Conservation (phyloP, 2,329 filamentous ascomycete genomes). For the Ophiostoma quercus region DNA sequence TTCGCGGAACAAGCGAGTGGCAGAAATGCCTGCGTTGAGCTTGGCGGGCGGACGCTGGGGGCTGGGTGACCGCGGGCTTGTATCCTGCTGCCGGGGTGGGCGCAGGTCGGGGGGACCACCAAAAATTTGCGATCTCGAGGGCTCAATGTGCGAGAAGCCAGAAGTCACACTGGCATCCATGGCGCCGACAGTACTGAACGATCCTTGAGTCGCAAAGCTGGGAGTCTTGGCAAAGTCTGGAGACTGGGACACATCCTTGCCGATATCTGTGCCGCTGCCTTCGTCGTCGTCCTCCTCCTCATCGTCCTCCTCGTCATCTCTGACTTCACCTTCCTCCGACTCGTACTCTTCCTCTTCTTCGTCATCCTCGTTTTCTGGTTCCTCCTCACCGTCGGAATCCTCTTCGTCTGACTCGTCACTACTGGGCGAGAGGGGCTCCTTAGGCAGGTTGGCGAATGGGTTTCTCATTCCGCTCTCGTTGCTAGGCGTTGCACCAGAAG, state of each 20-base stretch:
- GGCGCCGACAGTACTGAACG: slow-evolving; percentile 44
- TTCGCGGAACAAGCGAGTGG: slow-evolving; percentile 46
- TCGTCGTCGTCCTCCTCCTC: slow-evolving; percentile 48
- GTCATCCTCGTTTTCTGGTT: slow-evolving; percentile 34
- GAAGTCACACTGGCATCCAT: slow-evolving; percentile 44
- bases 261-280: slow-evolving; percentile 60
- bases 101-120: slow-evolving; percentile 54
- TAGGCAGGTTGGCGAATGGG: slow-evolving; percentile 27
- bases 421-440: slow-evolving; percentile 25
- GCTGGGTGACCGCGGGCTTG: slow-evolving; percentile 68
- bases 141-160: slow-evolving; percentile 43
- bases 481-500: slow-evolving; percentile 18
- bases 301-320: slow-evolving; percentile 33
- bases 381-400: slow-evolving; percentile 28
- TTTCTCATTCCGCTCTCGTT: slow-evolving; percentile 1
- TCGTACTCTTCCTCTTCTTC: slow-evolving; percentile 48
- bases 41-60: slow-evolving; percentile 46
- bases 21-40: slow-evolving; percentile 7
- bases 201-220: slow-evolving; percentile 53
- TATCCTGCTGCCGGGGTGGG: slow-evolving; percentile 44
- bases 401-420: slow-evolving; percentile 28
- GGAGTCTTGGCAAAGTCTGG: slow-evolving; percentile 41
- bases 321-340: slow-evolving; percentile 31
- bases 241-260: slow-evolving; percentile 56
- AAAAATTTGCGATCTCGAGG: slow-evolving; percentile 46